These are phyloP conservation scores for Mercurialis annua DNA, from an alignment of 345 rosid genomes.

Conservation along the genomic window DNA sequence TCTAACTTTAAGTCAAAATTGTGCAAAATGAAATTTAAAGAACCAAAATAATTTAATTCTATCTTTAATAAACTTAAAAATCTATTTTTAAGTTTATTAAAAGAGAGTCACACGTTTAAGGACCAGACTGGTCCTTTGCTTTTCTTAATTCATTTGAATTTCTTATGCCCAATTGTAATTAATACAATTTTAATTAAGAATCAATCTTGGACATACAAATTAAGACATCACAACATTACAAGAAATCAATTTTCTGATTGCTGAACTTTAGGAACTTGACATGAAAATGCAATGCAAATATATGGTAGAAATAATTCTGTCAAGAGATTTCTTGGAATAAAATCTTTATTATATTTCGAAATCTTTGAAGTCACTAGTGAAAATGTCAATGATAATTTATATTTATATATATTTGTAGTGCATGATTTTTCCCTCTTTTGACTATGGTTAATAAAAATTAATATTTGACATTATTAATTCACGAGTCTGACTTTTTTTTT, in stretches of 20 bases:
- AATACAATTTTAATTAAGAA: not conserved
- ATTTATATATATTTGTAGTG: too few species aligned
- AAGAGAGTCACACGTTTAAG: too few species aligned
- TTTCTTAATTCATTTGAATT: not conserved
- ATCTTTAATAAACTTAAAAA: too few species aligned
- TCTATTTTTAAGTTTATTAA: too few species aligned
- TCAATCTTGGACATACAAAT: not conserved
- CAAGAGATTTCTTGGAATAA: not conserved
- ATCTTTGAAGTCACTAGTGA: not conserved
- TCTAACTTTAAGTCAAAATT: too few species aligned
- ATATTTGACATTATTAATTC: conserved; percentile 5
- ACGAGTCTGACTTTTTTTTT: not conserved
- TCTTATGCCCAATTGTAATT: not conserved
- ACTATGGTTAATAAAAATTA: not conserved
- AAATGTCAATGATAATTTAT: conserved; percentile 15
- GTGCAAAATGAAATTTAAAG: too few species aligned
- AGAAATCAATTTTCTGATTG: not conserved
- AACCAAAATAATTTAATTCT: too few species aligned
- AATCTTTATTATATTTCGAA: not conserved
- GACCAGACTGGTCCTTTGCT: too few species aligned
- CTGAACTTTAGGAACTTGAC: not conserved
- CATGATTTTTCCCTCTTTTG: not conserved
- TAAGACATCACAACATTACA: not conserved
- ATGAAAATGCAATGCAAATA: not conserved
- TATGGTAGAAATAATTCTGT: not conserved